Evolutionary conservation across 768 basidiomycete species (phyloP).

Genomic region (Amanita rubescens): DNA sequence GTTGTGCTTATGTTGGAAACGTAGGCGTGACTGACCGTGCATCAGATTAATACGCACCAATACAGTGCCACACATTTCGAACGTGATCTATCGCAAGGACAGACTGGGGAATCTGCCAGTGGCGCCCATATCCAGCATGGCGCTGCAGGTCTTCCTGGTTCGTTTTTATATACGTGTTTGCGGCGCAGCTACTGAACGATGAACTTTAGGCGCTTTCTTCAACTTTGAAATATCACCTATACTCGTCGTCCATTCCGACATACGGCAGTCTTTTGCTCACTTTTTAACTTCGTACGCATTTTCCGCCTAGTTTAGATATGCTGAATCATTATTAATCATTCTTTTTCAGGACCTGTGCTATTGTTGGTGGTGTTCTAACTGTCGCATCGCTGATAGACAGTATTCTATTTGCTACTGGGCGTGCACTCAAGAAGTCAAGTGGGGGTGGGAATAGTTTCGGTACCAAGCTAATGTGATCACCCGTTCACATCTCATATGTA

Average conservation of each 20-base stretch:
- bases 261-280: constrained; percentile 92
- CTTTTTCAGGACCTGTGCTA: constrained; percentile 77
- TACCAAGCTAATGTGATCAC: constrained; percentile 39
- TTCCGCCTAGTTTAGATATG: background rate
- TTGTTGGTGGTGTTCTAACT: constrained; percentile 95
- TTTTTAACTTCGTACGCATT: constrained; percentile 88
- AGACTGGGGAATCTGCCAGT: constrained; percentile 45
- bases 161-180: background rate
- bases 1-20: constrained; percentile 16
- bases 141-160: constrained; percentile 60
- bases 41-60: constrained; percentile 81
- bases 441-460: constrained; percentile 24
- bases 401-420: constrained; percentile 75
- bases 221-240: constrained; percentile 98
- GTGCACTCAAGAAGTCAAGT: constrained; percentile 59
- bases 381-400: constrained; percentile 87
- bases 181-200: background rate
- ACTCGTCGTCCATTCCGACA: constrained; percentile 86
- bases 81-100: constrained; percentile 71
- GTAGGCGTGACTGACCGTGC: background rate
- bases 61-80: constrained; percentile 97
- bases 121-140: constrained; percentile 74
- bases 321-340: background rate
- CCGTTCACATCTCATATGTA: background rate
- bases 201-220: constrained; percentile 64